These are phyloP conservation scores for Linum tenue DNA, from an alignment of 345 rosid species.

Conservation along the genomic window DNA sequence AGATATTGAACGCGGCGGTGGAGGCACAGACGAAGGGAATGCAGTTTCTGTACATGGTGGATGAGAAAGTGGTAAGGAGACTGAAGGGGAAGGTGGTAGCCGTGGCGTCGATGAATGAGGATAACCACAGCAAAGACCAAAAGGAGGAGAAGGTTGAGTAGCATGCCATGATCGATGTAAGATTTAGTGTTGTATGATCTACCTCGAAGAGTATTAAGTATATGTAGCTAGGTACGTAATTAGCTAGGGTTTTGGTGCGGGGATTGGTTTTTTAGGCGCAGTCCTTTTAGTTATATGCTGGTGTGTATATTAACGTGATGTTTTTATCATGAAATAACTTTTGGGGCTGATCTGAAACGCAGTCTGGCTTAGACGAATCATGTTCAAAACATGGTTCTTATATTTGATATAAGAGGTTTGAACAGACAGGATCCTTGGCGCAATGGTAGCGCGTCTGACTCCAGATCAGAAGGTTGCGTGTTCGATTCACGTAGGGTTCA, in stretches of 20 bases:
- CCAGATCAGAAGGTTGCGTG: slow-evolving; percentile 99
- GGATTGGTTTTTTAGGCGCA: too few species aligned
- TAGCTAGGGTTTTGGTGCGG: too few species aligned
- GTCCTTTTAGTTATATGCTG: too few species aligned
- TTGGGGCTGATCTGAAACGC: too few species aligned
- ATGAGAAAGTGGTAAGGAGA: slow-evolving; percentile 22
- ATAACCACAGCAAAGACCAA: not conserved
- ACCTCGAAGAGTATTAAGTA: too few species aligned
- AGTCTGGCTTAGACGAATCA: too few species aligned
- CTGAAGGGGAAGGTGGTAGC: slow-evolving; percentile 15
- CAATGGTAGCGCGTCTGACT: slow-evolving; percentile 99
- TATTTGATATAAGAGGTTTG: too few species aligned
- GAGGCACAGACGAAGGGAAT: slow-evolving; percentile 11
- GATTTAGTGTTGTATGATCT: too few species aligned
- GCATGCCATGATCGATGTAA: not conserved
- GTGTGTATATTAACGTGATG: too few species aligned
- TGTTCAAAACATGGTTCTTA: too few species aligned
- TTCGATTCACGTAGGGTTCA: slow-evolving; percentile 95
- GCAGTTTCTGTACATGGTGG: slow-evolving; percentile 17
- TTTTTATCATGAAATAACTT: too few species aligned
- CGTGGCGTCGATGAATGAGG: not conserved
- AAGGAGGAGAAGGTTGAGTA: not conserved
- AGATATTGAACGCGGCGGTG: slow-evolving; percentile 17
- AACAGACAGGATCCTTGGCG: slow-evolving; percentile 71
- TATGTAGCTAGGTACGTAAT: too few species aligned